A percentile compares a stretch with the other conserved stretches of the same genome.
Evolutionary conservation across 192 early-diverging fungal species (phyloP).

Genomic region (Coemansia sp.): DNA sequence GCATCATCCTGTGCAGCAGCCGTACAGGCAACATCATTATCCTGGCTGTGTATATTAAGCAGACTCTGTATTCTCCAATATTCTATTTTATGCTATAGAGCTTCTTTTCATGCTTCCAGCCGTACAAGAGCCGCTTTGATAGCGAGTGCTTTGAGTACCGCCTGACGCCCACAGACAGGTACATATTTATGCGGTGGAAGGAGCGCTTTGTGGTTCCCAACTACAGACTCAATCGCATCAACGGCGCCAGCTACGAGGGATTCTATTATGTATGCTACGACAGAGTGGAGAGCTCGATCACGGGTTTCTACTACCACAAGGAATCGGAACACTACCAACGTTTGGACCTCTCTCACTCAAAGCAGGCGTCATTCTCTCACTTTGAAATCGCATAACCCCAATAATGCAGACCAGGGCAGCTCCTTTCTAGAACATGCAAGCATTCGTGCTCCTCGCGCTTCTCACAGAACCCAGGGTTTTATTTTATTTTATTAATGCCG

Average conservation of each 20-base stretch:
- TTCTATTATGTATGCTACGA: slow-evolving; percentile 80
- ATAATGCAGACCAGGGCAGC: too few relatives aligned
- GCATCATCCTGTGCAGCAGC: not conserved
- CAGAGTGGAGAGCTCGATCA: slow-evolving; percentile 59
- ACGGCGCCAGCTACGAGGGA: slow-evolving; percentile 77
- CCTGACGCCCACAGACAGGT: slow-evolving; percentile 57
- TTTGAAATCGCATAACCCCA: slow-evolving; percentile 47
- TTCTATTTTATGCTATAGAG: slow-evolving; percentile 16
- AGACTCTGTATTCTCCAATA: slow-evolving; percentile 1
- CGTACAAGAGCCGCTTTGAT: slow-evolving; percentile 42
- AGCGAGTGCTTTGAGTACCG: slow-evolving; percentile 37
- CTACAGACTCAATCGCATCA: slow-evolving; percentile 67
- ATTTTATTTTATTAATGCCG: not conserved
- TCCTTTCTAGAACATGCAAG: too few relatives aligned
- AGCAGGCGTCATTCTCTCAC: slow-evolving; percentile 47
- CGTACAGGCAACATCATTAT: slow-evolving; percentile 2
- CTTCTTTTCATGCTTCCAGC: slow-evolving; percentile 50
- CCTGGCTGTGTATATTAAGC: not conserved
- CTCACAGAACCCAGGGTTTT: not conserved
- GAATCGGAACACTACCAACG: slow-evolving; percentile 55
- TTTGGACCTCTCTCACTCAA: slow-evolving; percentile 35
- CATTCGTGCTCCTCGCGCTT: not conserved
- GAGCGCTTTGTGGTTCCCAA: slow-evolving; percentile 83
- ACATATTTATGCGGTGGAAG: slow-evolving; percentile 85
- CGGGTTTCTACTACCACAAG: slow-evolving; percentile 64